phyloP scores from a whole-genome alignment of 495 filamentous ascomycete species.

The Podospora australis region DNA sequence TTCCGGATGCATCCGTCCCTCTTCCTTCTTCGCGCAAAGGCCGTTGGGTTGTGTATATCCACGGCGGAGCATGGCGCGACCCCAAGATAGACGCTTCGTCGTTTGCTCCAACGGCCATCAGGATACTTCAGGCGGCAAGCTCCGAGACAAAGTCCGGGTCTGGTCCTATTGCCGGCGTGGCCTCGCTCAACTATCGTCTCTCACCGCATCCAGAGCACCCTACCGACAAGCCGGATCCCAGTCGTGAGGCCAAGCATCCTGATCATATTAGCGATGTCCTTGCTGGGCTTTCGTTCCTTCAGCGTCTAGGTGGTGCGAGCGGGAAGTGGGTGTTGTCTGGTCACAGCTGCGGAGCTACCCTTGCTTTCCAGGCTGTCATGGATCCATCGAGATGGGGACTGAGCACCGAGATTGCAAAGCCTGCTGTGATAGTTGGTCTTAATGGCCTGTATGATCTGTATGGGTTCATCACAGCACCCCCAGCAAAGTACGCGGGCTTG shows the following conservation, averaged over 20 bases:
- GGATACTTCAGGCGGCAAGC: constrained; percentile 7
- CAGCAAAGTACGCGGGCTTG: constrained; percentile 35
- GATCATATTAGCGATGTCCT: constrained; percentile 68
- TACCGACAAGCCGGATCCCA: constrained; percentile 15
- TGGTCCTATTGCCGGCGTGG: constrained; percentile 53
- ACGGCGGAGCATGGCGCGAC: constrained; percentile 88
- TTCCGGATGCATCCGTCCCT: constrained; percentile 1
- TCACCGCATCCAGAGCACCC: constrained; percentile 58
- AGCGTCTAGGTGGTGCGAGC: constrained; percentile 28
- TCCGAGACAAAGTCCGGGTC: neutral
- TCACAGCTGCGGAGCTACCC: constrained; percentile 68
- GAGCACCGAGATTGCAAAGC: constrained; percentile 3
- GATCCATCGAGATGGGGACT: constrained; percentile 20
- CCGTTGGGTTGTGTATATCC: constrained; percentile 57
- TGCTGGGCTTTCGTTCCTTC: constrained; percentile 54
- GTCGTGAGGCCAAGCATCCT: constrained; percentile 53
- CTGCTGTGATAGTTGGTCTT: constrained; percentile 37
- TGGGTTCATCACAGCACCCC: constrained; percentile 29
- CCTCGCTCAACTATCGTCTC: constrained; percentile 74
- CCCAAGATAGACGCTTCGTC: constrained; percentile 51
- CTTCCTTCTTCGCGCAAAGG: neutral
- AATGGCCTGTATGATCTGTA: constrained; percentile 62
- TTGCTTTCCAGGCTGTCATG: constrained; percentile 66
- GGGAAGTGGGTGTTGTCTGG: constrained; percentile 55
- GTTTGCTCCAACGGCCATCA: constrained; percentile 14